A percentile compares a stretch with the other conserved stretches of the same genome.
Conservation (phyloP, 306 rosid species). For the Astragalus glycyphyllos region DNA sequence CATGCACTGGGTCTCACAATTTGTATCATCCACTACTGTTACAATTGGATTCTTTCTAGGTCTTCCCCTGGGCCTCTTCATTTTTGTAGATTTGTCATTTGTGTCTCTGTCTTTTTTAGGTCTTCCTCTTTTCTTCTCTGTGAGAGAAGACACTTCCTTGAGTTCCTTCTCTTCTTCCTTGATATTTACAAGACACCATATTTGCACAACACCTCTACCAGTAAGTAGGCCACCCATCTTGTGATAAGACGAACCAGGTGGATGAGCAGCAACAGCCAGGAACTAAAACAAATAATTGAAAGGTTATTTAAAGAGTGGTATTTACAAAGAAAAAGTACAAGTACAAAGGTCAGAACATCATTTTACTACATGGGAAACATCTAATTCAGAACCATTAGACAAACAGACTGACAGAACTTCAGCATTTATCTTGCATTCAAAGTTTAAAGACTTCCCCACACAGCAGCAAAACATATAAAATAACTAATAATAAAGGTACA, state of each 20-base stretch:
- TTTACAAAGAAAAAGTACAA: conserved; percentile 17
- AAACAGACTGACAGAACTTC: not conserved
- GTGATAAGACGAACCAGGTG: conserved; percentile 92
- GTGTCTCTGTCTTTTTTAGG: conserved; percentile 37
- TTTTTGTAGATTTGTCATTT: conserved; percentile 43
- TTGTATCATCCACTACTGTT: conserved; percentile 19
- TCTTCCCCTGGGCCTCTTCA: conserved; percentile 76
- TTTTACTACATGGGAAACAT: not conserved
- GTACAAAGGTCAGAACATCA: conserved; percentile 20
- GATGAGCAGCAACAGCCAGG: conserved; percentile 91
- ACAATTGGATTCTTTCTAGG: conserved; percentile 51
- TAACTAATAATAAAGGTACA: not conserved
- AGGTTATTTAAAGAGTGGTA: conserved; percentile 8
- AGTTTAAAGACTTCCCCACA: conserved; percentile 3
- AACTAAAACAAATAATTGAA: conserved; percentile 54
- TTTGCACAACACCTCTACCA: conserved; percentile 90
- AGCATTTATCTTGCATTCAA: conserved; percentile 34
- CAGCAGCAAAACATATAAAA: conserved; percentile 11
- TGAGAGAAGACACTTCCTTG: conserved; percentile 36
- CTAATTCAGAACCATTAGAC: no score
- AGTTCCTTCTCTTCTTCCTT: conserved; percentile 46
- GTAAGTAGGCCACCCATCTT: conserved; percentile 80
- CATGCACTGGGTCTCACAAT: conserved; percentile 41
- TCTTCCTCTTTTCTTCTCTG: conserved; percentile 41
- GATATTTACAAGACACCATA: conserved; percentile 85